Evolutionary conservation across 805 yeast species (phyloP).

Genomic region (Ogataea salicorniae): DNA sequence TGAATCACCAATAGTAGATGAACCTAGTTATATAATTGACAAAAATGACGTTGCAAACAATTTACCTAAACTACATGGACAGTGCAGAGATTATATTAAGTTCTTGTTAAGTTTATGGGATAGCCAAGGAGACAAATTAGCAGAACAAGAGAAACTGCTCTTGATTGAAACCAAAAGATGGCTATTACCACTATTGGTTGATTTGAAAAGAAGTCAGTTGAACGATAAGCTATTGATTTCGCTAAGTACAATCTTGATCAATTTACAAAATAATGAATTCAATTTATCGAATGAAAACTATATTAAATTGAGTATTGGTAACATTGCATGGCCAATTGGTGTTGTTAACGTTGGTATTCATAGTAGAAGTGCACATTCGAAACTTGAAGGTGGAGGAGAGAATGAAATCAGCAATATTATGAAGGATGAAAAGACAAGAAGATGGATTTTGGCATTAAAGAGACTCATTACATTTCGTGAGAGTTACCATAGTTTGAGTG

Average conservation of each 20-base stretch:
- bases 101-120: conserved; percentile 38
- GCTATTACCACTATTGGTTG: conserved; percentile 48
- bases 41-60: conserved; percentile 33
- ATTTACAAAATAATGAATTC: conserved; percentile 51
- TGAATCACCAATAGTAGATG: neutral
- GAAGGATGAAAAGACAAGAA: conserved; percentile 68
- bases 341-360: conserved; percentile 77
- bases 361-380: conserved; percentile 58
- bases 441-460: conserved; percentile 74
- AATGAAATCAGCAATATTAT: conserved; percentile 57
- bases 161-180: conserved; percentile 43
- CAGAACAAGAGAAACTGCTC: conserved; percentile 20
- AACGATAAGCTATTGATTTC: conserved; percentile 42
- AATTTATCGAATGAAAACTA: conserved; percentile 61
- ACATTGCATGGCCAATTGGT: conserved; percentile 92
- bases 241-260: conserved; percentile 52
- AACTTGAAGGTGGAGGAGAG: conserved; percentile 36
- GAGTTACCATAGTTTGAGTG: neutral
- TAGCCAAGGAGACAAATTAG: conserved; percentile 7
- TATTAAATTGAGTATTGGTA: conserved; percentile 74
- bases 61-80: conserved; percentile 30
- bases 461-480: conserved; percentile 60
- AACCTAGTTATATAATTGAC: conserved; percentile 7
- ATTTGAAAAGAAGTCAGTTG: conserved; percentile 41
- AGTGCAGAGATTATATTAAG: conserved; percentile 45